Conservation (phyloP, 164 flowering plant genomes). For the Liriodendron chinense region DNA sequence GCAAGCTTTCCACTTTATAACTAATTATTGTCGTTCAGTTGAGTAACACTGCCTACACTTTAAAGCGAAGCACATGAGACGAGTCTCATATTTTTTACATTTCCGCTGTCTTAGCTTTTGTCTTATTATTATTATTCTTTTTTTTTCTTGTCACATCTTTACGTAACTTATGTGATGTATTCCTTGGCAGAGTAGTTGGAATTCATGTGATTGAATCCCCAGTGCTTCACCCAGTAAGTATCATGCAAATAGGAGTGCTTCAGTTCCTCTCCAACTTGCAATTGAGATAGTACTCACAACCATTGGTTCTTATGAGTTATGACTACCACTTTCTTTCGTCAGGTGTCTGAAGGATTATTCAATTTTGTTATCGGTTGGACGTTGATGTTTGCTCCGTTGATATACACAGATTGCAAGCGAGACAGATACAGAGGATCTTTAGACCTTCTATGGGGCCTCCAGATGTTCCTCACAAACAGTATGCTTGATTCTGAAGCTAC, state of each 20-base stretch:
- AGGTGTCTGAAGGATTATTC: slow-evolving; percentile 89
- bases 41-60: too few species aligned
- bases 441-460: slow-evolving; percentile 83
- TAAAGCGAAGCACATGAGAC: too few species aligned
- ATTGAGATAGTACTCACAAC: not conserved
- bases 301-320: not conserved
- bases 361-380: slow-evolving; percentile 98
- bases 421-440: slow-evolving; percentile 75
- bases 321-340: slow-evolving; percentile 14
- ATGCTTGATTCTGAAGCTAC: slow-evolving; percentile 24
- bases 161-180: slow-evolving; percentile 13
- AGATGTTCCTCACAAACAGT: slow-evolving; percentile 98
- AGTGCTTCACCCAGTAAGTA: slow-evolving; percentile 82
- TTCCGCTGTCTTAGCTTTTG: not conserved
- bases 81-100: not conserved
- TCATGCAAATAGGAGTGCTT: slow-evolving; percentile 29
- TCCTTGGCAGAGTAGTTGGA: slow-evolving; percentile 83
- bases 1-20: not conserved
- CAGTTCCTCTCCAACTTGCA: slow-evolving; percentile 35
- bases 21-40: too few species aligned
- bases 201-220: slow-evolving; percentile 76
- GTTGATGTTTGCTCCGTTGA: slow-evolving; percentile 88
- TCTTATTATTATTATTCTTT: not conserved
- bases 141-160: slow-evolving; percentile 12
- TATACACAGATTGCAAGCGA: slow-evolving; percentile 70